Conservation (phyloP, 1,284 basidiomycete genomes). For the Fomitiporia mediterranea region DNA sequence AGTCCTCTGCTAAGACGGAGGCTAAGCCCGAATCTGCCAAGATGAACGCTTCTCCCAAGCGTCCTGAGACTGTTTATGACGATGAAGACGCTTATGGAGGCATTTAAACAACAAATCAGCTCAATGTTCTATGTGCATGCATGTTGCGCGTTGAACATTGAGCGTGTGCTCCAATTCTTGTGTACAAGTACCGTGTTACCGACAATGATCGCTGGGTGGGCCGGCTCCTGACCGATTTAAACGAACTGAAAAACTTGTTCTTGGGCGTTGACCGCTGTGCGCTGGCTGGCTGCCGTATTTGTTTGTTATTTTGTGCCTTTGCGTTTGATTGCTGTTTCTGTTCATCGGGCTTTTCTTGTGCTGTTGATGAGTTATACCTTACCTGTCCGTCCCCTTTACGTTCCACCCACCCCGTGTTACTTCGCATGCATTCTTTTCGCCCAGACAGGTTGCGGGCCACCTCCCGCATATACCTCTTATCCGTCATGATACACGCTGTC, state of each 20-base stretch:
- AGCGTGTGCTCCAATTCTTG: conserved; percentile 3
- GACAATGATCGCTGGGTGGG: conserved; percentile 1
- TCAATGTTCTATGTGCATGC: not conserved
- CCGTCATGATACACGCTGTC: too few species aligned
- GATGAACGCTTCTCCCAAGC: not conserved
- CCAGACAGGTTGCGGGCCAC: conserved; percentile 19
- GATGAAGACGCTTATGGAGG: conserved; percentile 64
- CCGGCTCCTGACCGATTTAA: not conserved
- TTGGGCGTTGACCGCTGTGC: conserved; percentile 16
- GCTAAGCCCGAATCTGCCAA: not conserved
- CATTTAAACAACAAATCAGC: conserved; percentile 29
- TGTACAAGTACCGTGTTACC: conserved; percentile 3
- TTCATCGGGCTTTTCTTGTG: not conserved
- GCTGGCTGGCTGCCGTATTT: conserved; percentile 3
- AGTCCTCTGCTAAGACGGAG: not conserved
- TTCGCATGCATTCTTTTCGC: conserved; percentile 1
- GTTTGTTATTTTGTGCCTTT: not conserved
- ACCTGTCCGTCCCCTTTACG: not conserved
- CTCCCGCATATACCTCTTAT: conserved; percentile 17
- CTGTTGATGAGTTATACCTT: not conserved
- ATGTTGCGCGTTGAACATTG: not conserved
- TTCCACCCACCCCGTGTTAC: not conserved
- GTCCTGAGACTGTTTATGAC: conserved; percentile 48
- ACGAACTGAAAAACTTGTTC: not conserved
- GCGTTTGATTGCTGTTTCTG: not conserved